phyloP scores from a whole-genome alignment of 371 early-diverging fungal genomes.

The Mucor velutinosus region DNA sequence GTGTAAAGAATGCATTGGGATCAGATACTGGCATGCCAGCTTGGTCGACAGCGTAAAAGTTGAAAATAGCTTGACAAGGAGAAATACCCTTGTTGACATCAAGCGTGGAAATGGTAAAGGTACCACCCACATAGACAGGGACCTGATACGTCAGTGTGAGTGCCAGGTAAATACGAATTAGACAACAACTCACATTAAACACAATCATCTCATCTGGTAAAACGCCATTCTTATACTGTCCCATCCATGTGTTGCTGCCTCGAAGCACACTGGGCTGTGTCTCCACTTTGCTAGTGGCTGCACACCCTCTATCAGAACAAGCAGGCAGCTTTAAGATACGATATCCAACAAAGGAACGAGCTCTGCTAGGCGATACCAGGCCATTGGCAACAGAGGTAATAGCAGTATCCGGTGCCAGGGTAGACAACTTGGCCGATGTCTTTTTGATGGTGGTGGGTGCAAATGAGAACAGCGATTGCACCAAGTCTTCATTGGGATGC shows the following conservation, averaged over 20 bases:
- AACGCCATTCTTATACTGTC: background rate
- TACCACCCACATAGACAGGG: background rate
- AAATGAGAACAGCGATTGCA: background rate
- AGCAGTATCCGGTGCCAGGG: background rate
- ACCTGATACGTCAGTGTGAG: background rate
- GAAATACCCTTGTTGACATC: conserved; percentile 2
- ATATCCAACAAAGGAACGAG: background rate
- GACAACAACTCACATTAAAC: background rate
- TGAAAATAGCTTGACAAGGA: background rate
- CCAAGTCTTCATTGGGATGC: background rate
- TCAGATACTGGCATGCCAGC: background rate
- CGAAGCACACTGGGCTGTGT: background rate
- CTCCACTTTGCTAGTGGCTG: background rate
- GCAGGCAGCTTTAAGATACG: conserved; percentile 6
- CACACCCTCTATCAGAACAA: conserved; percentile 4
- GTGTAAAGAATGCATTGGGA: background rate
- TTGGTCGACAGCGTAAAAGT: conserved; percentile 4
- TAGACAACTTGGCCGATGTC: background rate
- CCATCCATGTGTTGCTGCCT: background rate
- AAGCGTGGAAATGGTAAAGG: background rate
- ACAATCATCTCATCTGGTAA: conserved; percentile 4
- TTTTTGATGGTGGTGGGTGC: background rate
- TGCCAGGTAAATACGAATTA: background rate
- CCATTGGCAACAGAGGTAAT: background rate
- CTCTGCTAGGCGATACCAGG: background rate